Percentiles rank a stretch among this genome's conserved stretches.
Evolutionary conservation across 139 green algal genomes (phyloP).

Genomic region (Yamagishiella unicocca): DNA sequence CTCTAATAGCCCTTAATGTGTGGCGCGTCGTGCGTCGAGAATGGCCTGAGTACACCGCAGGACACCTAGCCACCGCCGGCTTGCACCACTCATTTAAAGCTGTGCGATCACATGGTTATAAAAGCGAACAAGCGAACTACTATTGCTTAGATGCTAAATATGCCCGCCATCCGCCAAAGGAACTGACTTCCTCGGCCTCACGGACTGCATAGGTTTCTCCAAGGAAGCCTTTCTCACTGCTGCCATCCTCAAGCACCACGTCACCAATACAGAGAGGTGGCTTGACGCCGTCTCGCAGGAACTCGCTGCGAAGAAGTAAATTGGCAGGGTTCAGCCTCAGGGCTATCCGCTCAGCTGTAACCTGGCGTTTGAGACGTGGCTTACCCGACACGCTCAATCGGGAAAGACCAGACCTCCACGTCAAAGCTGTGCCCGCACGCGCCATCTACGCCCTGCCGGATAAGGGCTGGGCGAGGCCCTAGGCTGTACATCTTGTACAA

Average conservation of each 20-base stretch:
- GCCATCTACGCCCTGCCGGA: slow-evolving; percentile 45
- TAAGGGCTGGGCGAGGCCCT: slow-evolving; percentile 57
- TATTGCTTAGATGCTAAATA: slow-evolving; percentile 49
- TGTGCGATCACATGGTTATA: background rate
- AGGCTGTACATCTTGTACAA: slow-evolving; percentile 73
- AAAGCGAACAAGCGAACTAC: no score
- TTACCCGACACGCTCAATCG: slow-evolving; percentile 74
- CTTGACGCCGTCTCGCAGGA: slow-evolving; percentile 68
- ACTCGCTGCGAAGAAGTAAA: slow-evolving; percentile 32
- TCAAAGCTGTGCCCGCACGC: slow-evolving; percentile 53
- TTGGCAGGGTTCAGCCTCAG: background rate
- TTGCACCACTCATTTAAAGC: background rate
- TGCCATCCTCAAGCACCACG: slow-evolving; percentile 75
- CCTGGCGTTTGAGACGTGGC: background rate
- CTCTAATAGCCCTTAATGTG: no score
- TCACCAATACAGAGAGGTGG: slow-evolving; percentile 76
- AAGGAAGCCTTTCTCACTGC: slow-evolving; percentile 78
- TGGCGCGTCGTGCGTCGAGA: no score
- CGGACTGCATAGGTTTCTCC: slow-evolving; percentile 65
- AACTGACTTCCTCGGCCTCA: slow-evolving; percentile 50
- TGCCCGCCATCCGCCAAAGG: slow-evolving; percentile 55
- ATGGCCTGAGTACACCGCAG: no score
- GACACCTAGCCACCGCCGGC: no score
- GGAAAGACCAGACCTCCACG: slow-evolving; percentile 80
- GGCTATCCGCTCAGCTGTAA: background rate